Evolutionary conservation across 768 basidiomycete genomes (phyloP).

Genomic region (Chalciporus piperatus): DNA sequence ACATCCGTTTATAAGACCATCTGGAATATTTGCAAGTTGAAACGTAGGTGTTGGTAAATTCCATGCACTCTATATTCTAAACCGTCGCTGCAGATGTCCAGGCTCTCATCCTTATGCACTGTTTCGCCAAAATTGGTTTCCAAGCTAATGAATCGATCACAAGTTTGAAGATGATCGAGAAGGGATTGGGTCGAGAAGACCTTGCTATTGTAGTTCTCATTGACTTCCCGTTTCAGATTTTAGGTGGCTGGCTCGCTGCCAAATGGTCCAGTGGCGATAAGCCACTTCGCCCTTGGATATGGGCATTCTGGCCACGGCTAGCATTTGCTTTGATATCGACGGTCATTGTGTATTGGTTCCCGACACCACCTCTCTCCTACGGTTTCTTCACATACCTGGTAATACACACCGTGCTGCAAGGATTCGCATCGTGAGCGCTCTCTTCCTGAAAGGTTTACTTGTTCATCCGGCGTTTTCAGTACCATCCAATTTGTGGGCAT

Average conservation of each 20-base stretch:
- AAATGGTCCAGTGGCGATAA: conserved; percentile 82
- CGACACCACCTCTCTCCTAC: conserved; percentile 65
- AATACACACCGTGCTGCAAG: conserved; percentile 75
- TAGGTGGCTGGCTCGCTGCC: conserved; percentile 92
- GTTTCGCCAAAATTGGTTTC: conserved; percentile 93
- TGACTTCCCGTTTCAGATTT: conserved; percentile 96
- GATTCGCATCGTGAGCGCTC: conserved; percentile 74
- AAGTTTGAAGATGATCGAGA: conserved; percentile 92
- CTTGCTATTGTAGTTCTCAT: conserved; percentile 93
- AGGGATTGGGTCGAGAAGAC: conserved; percentile 93
- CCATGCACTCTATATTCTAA: background rate
- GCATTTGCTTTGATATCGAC: conserved; percentile 69
- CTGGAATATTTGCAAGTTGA: conserved; percentile 88
- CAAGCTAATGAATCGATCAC: conserved; percentile 92
- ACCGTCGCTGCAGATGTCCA: conserved; percentile 68
- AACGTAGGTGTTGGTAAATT: conserved; percentile 52
- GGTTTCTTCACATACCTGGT: conserved; percentile 82
- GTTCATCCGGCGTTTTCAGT: conserved; percentile 38
- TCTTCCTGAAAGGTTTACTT: background rate
- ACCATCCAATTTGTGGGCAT: conserved; percentile 99
- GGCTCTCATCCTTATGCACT: conserved; percentile 78
- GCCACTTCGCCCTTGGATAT: conserved; percentile 84
- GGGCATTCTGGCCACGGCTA: conserved; percentile 87
- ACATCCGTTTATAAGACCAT: conserved; percentile 90
- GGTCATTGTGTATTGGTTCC: conserved; percentile 82